A percentile compares a stretch with the other conserved stretches of the same genome.
Evolutionary conservation across 768 basidiomycete species (phyloP).

Genomic region (Galerina sulciceps): DNA sequence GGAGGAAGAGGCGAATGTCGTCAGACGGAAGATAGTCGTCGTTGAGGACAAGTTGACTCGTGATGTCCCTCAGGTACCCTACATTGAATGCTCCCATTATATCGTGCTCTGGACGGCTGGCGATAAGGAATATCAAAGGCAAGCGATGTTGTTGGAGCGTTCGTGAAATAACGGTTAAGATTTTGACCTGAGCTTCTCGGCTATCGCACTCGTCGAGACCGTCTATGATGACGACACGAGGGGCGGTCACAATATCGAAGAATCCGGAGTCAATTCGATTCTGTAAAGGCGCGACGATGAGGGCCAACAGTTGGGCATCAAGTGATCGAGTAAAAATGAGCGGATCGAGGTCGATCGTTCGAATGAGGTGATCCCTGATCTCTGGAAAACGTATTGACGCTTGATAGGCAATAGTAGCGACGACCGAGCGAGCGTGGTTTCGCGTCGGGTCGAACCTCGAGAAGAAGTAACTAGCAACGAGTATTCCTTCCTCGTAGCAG

Average conservation of each 20-base stretch:
- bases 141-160: background rate
- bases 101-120: too few species aligned
- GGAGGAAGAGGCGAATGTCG: background rate
- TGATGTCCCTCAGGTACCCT: background rate
- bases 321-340: too few species aligned
- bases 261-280: too few species aligned
- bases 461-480: constrained; percentile 39
- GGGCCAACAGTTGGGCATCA: too few species aligned
- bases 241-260: too few species aligned
- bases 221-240: too few species aligned
- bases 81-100: background rate
- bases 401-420: constrained; percentile 35
- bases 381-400: too few species aligned
- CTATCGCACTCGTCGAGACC: too few species aligned
- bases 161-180: background rate
- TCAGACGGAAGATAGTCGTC: background rate
- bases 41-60: background rate
- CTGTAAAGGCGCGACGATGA: too few species aligned
- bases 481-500: background rate
- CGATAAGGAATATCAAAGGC: too few species aligned
- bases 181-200: background rate
- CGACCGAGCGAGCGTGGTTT: constrained; percentile 24
- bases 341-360: too few species aligned
- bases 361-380: too few species aligned
- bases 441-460: constrained; percentile 31